These are phyloP conservation scores for Metschnikowia lunata DNA, from an alignment of 805 yeast species.

Conservation along the genomic window DNA sequence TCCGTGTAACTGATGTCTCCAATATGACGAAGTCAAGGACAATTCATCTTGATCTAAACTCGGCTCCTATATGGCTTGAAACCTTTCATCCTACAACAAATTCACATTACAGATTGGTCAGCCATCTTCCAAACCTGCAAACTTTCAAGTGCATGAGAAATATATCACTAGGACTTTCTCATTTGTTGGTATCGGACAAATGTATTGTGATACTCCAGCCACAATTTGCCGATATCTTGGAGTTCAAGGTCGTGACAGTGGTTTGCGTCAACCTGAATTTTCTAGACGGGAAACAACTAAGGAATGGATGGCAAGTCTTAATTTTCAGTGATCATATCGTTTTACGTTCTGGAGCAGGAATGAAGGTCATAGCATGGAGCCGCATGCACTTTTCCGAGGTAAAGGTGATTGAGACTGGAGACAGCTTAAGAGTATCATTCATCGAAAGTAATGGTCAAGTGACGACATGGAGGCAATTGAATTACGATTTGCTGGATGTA, in stretches of 20 bases:
- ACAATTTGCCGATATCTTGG: background rate
- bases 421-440: conserved; percentile 2
- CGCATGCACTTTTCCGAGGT: conserved; percentile 1
- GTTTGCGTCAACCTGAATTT: conserved; percentile 6
- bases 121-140: background rate
- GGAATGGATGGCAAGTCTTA: conserved; percentile 2
- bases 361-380: conserved; percentile 10
- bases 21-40: background rate
- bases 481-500: no score
- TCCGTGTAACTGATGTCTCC: conserved; percentile 3
- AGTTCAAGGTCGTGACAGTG: conserved; percentile 1
- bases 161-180: conserved; percentile 4
- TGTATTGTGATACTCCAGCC: conserved; percentile 7
- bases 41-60: background rate
- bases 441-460: conserved; percentile 3
- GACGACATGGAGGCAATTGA: no score
- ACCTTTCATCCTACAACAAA: background rate
- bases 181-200: conserved; percentile 9
- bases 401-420: background rate
- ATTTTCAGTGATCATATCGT: conserved; percentile 15
- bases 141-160: conserved; percentile 6
- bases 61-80: conserved; percentile 3
- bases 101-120: background rate
- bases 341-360: conserved; percentile 3
- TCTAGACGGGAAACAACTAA: conserved; percentile 6